Base-by-base conservation (phyloP, 495 filamentous ascomycete genomes). In the Viridothelium virens region DNA sequence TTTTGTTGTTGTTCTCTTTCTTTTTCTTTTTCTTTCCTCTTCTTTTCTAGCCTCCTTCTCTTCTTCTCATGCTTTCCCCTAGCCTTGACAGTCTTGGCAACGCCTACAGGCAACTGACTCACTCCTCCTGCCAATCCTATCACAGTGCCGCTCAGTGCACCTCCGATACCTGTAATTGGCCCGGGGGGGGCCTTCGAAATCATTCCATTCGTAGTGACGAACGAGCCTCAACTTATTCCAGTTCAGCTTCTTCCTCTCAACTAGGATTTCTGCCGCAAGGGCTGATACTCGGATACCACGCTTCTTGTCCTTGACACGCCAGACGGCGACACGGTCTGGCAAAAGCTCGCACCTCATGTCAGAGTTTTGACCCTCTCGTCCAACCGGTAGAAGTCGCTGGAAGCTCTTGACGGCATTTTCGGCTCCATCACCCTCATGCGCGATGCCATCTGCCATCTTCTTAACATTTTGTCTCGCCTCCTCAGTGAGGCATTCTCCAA, bases 161-260 rank as follows among this genome's bases (percentile, higher is more conserved):
- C 80, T 7, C 83, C 81, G 1, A 78, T 75, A 4, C 89, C 89
- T 2, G 87, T 88, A 38, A 91, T 69, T 1, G 89, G 89, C 71
- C 91, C 89, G 0, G 88, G 89, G 89, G 0, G 89, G 88, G 0
- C 89, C 89, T 64, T 88, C 87, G 67, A 90, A 91, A 70, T 91
- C 89, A 66, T 90, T 90, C 88, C 88, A 91, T 68, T 90, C 87
- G 41, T 81, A 81, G 66, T 90, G 87, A 38, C 89, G 77, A 2
- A 88, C 69, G 25, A 90, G 76, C 50, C 84, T 79, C n/a, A 95
- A 74, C 63, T 87, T 83, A 59, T 83, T 83, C 82, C 83, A 87
- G 31, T 81, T 79, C 48, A 91, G 71, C 62, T 82, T 80, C 47
- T 82, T 80, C 68, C 79, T 77, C 62, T 85, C 76, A 0, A 89